Conservation (phyloP, 108 stramenopile genomes). For the Skeletonema costatum region DNA sequence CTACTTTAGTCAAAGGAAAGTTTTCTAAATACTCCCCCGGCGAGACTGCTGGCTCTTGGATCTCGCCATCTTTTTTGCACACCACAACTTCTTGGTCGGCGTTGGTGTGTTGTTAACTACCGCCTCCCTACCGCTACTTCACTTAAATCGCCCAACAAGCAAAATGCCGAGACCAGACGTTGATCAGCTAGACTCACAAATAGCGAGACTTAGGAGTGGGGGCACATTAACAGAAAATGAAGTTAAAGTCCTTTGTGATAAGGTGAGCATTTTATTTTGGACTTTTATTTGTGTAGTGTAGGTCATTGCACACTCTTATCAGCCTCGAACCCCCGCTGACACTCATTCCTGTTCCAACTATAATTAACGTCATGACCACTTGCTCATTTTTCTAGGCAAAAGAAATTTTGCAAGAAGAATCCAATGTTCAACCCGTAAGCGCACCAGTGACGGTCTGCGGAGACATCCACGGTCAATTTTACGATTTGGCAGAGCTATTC, state of each 20-base stretch:
- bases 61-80: too few relatives aligned
- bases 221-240: slow-evolving; percentile 86
- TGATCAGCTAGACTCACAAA: slow-evolving; percentile 77
- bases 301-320: neutral
- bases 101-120: neutral
- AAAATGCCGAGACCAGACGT: slow-evolving; percentile 48
- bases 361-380: neutral
- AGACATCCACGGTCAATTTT: slow-evolving; percentile 95
- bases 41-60: too few relatives aligned
- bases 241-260: slow-evolving; percentile 84
- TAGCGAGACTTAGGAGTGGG: slow-evolving; percentile 72
- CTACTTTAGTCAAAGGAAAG: too few relatives aligned
- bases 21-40: too few relatives aligned
- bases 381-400: slow-evolving; percentile 44
- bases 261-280: slow-evolving; percentile 51
- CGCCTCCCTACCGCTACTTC: neutral
- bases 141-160: neutral
- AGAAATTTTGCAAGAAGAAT: slow-evolving; percentile 83
- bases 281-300: neutral
- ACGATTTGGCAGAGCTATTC: slow-evolving; percentile 82
- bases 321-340: neutral
- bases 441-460: slow-evolving; percentile 89
- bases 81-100: neutral
- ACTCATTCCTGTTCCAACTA: neutral
- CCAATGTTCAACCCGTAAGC: slow-evolving; percentile 80